These are phyloP conservation scores for Mycena capillaripes DNA, from an alignment of 768 basidiomycete genomes.

Conservation along the genomic window DNA sequence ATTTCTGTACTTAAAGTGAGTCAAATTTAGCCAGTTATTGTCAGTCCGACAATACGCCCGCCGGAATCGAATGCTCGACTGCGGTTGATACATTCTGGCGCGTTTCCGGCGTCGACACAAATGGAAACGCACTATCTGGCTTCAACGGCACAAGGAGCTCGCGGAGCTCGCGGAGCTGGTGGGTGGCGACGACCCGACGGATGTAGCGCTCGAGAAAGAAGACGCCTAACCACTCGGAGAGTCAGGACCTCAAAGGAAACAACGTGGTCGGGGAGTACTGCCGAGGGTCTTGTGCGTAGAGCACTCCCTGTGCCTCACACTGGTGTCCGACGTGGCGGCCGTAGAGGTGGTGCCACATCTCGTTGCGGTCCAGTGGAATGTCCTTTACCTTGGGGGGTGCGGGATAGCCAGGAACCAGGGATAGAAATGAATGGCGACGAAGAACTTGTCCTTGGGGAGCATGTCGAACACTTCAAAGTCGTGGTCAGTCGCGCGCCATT, in stretches of 20 bases:
- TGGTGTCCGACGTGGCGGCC: background rate
- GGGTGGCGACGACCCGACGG: background rate
- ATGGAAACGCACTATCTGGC: too few species aligned
- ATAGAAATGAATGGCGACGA: background rate
- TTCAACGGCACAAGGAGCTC: background rate
- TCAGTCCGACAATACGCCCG: too few species aligned
- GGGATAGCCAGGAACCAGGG: background rate
- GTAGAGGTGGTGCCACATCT: background rate
- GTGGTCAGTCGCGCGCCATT: background rate
- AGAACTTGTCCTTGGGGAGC: background rate
- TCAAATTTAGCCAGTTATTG: background rate
- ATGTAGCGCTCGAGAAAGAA: background rate
- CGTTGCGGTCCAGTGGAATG: background rate
- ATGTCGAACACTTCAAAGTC: background rate
- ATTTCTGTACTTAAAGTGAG: too few species aligned
- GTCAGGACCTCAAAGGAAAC: background rate
- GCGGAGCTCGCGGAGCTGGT: background rate
- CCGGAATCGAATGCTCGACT: too few species aligned
- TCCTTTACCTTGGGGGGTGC: background rate
- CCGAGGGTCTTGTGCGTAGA: background rate
- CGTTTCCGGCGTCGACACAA: too few species aligned
- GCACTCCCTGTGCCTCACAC: background rate
- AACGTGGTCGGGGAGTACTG: background rate
- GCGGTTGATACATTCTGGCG: too few species aligned
- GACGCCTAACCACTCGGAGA: background rate